phyloP scores from a whole-genome alignment of 768 basidiomycete species.

The Lyophyllum semitale region DNA sequence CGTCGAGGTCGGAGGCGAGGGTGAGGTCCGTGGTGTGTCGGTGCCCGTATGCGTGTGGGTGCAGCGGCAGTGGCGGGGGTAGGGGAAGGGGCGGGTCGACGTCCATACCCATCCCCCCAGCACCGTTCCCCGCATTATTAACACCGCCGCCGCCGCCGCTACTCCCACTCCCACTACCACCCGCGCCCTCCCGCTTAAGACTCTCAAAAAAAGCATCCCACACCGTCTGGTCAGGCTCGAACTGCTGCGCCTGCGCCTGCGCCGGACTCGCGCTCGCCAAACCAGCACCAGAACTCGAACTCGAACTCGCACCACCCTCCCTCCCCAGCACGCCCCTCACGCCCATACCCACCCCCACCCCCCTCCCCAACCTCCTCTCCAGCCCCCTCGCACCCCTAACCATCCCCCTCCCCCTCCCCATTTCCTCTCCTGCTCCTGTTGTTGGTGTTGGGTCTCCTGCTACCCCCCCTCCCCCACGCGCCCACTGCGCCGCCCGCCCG shows the following conservation, averaged over 20 bases:
- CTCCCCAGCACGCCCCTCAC: background rate
- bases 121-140: background rate
- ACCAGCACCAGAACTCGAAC: background rate
- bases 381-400: background rate
- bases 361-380: conserved; percentile 1
- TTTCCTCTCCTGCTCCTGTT: conserved; percentile 10
- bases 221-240: conserved; percentile 3
- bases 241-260: background rate
- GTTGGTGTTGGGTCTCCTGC: background rate
- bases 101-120: background rate
- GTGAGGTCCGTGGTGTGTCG: background rate
- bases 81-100: background rate
- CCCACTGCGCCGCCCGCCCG: conserved; percentile 29
- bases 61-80: background rate
- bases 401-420: conserved; percentile 6
- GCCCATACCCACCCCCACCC: background rate
- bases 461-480: conserved; percentile 12
- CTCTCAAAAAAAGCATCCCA: conserved; percentile 20
- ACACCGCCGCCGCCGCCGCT: background rate
- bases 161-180: background rate
- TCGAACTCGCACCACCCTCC: background rate
- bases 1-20: background rate
- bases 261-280: background rate
- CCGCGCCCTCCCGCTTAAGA: conserved; percentile 9
- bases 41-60: background rate